Conservation (phyloP, 2,329 filamentous ascomycete genomes). For the Diplodia mutila region DNA sequence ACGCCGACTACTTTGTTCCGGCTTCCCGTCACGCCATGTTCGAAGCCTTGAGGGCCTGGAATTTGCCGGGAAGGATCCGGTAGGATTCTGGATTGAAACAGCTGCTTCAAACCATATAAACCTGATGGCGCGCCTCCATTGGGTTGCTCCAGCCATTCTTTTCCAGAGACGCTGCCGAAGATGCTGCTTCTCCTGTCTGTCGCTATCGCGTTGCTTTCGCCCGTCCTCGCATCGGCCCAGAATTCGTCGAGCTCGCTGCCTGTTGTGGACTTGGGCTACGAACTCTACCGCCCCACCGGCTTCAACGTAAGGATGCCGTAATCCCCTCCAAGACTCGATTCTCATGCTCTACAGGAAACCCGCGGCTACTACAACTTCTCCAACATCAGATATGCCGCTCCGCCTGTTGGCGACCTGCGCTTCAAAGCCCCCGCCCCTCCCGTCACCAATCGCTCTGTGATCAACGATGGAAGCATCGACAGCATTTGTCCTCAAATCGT, state of each 20-base stretch:
- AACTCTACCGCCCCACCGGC: constrained; percentile 52
- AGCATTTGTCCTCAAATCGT: background rate
- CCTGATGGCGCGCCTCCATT: background rate
- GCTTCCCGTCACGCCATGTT: background rate
- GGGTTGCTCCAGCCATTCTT: background rate
- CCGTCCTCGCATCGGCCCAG: background rate
- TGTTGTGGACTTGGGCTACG: constrained; percentile 58
- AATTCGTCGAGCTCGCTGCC: constrained; percentile 37
- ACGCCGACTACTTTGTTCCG: background rate
- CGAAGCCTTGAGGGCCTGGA: no score
- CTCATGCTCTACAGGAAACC: constrained; percentile 39
- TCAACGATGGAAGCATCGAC: constrained; percentile 50
- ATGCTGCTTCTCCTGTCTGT: background rate
- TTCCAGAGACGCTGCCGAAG: background rate
- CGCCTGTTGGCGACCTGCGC: constrained; percentile 56
- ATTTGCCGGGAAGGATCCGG: background rate
- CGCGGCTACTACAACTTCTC: constrained; percentile 57
- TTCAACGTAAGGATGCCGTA: constrained; percentile 45
- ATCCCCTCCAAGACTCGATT: background rate
- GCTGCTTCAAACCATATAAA: background rate
- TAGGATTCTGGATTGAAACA: no score
- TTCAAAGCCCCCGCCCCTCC: constrained; percentile 54
- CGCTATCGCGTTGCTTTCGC: background rate
- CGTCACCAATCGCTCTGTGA: constrained; percentile 45
- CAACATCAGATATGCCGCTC: constrained; percentile 61